Conservation (phyloP, 352 stramenopile species). For the Pythium diclinum region DNA sequence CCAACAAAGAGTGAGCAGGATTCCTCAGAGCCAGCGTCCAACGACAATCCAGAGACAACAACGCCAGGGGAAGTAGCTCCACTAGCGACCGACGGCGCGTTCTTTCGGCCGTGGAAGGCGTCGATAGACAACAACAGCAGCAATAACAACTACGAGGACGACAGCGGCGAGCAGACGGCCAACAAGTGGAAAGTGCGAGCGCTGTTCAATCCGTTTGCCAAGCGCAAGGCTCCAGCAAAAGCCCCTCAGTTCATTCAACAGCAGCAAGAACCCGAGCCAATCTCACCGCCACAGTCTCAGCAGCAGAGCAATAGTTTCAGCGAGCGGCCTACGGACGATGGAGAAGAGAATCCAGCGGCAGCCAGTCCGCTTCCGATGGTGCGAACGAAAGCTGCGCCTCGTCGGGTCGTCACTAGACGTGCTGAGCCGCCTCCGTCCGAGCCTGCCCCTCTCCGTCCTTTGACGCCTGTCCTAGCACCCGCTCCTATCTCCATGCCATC, state of each 20-base stretch:
- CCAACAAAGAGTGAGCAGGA: background rate
- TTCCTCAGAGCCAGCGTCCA: slow-evolving; percentile 5
- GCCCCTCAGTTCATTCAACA: background rate
- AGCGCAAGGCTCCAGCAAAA: slow-evolving; percentile 27
- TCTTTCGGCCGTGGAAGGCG: slow-evolving; percentile 63
- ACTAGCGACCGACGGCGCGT: slow-evolving; percentile 33
- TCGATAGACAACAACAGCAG: slow-evolving; percentile 18
- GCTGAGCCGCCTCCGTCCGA: background rate
- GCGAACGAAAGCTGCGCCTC: background rate
- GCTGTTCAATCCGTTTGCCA: slow-evolving; percentile 68
- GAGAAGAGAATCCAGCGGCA: slow-evolving; percentile 9
- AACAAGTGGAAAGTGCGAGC: slow-evolving; percentile 80
- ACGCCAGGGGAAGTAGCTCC: background rate
- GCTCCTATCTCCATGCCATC: background rate
- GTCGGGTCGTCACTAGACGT: background rate
- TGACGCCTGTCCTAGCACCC: background rate
- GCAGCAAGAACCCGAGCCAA: background rate
- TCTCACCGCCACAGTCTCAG: background rate
- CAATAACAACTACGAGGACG: slow-evolving; percentile 20
- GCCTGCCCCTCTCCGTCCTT: background rate
- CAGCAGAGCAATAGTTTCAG: background rate
- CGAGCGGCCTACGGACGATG: background rate
- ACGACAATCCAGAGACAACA: slow-evolving; percentile 26
- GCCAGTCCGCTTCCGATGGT: slow-evolving; percentile 7
- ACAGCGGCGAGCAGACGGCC: slow-evolving; percentile 6